Evolutionary conservation across 2,329 filamentous ascomycete genomes (phyloP).

Genomic region (Chaetoscypha palmicola): DNA sequence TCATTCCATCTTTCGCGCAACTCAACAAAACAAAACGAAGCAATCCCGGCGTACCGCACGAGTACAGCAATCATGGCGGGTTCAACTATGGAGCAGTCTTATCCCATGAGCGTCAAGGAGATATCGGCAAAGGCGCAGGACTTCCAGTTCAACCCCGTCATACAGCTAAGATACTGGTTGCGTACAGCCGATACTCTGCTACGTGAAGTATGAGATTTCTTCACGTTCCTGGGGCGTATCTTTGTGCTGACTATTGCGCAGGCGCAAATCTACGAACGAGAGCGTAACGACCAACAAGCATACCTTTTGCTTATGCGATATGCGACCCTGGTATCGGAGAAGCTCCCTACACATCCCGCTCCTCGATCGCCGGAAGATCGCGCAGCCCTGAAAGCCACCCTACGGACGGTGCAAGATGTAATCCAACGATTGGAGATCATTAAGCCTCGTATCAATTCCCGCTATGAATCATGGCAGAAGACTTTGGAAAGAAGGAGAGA

Average conservation of each 20-base stretch:
- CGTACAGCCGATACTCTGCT: slow-evolving; percentile 72
- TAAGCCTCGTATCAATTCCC: slow-evolving; percentile 68
- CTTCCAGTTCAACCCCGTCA: slow-evolving; percentile 72
- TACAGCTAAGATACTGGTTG: slow-evolving; percentile 75
- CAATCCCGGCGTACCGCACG: too few relatives aligned
- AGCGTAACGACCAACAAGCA: slow-evolving; percentile 80
- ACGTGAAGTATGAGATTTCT: slow-evolving; percentile 56
- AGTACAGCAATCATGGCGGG: slow-evolving; percentile 24
- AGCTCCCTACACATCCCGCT: slow-evolving; percentile 70
- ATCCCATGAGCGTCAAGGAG: slow-evolving; percentile 67
- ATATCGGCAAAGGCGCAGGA: slow-evolving; percentile 68
- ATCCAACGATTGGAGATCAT: slow-evolving; percentile 61
- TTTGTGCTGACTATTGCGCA: slow-evolving; percentile 33
- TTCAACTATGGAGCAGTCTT: slow-evolving; percentile 20
- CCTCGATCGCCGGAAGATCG: slow-evolving; percentile 56
- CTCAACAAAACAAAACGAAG: too few relatives aligned
- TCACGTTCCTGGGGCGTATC: background rate
- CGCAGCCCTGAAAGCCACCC: slow-evolving; percentile 46
- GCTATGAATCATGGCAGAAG: slow-evolving; percentile 61
- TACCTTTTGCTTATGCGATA: slow-evolving; percentile 90
- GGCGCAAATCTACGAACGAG: slow-evolving; percentile 77
- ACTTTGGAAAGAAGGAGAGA: slow-evolving; percentile 37
- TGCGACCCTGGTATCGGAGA: slow-evolving; percentile 72
- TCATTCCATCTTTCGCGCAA: too few relatives aligned
- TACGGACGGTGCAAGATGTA: slow-evolving; percentile 51